Base-by-base conservation (phyloP, 208 protist species). In the Trypanosoma platydactyli region DNA sequence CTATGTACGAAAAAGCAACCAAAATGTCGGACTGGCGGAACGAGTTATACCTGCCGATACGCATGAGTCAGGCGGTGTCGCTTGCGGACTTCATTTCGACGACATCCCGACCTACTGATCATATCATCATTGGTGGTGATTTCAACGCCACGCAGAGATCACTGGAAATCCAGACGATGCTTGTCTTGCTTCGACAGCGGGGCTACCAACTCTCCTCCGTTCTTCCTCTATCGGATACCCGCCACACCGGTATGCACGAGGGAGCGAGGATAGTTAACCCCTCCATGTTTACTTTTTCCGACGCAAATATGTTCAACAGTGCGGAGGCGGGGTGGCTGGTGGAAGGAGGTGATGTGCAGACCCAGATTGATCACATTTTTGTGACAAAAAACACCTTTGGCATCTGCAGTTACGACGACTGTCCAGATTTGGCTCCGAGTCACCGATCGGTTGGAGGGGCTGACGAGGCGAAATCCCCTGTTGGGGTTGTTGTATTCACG, bases 341-440 rank as follows among this genome's bases (percentile, higher is more conserved):
- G 33, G 63, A 91, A 56, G 76, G 89, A 64, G 78, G 77, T 13
- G 87, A 95, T 66, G 74, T 89, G 16, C 89, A 84, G 1, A 46
- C 67, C 42, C 89, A 95, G 71, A 95, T 95, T 65, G 89, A 95
- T 64, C 89, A 95, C 76, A 76, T 95, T 20, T 92, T 95, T 56
- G 83, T 85, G 62, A 86, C 78, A 25, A 24, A 49, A 15, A 73
- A 59, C 18, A 65, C 74, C 45, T 72, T 95, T 50, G n/a, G 52
- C 7, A 68, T 93, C 27, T 65, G 71, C 56, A n/a, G 65, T 15
- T 95, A 86, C 61, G n/a, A 79, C 9, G 66, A 86, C 63, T 95
- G 86, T 74, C 86, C 87, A n/a, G 86, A 92, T 65, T 78, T 74
- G 18, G 65, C 73, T 5, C 33, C 48, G 16, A 58, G 64, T 27